Evolutionary conservation across 805 yeast genomes (phyloP).

Genomic region (Ogataea dorogensis): DNA sequence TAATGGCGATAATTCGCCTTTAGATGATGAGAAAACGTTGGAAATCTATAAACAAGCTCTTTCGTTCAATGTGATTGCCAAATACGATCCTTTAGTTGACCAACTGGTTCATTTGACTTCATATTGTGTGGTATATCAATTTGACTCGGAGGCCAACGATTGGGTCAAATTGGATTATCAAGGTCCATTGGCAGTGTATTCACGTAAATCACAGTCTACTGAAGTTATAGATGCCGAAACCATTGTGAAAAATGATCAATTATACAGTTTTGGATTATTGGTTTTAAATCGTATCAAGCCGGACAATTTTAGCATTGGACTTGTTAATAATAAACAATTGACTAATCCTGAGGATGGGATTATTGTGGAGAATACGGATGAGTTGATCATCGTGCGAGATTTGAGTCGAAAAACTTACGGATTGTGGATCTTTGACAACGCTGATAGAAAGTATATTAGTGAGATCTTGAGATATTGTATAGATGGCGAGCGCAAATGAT

Average conservation of each 20-base stretch:
- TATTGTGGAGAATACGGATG: constrained; percentile 68
- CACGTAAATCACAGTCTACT: constrained; percentile 18
- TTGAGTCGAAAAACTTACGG: constrained; percentile 72
- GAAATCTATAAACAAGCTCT: constrained; percentile 67
- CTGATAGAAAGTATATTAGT: constrained; percentile 59
- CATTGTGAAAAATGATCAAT: constrained; percentile 38
- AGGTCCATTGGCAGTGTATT: constrained; percentile 67
- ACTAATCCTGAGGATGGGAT: constrained; percentile 39
- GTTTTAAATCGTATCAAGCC: constrained; percentile 67
- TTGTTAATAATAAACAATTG: constrained; percentile 51
- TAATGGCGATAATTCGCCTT: constrained; percentile 30
- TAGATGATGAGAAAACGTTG: constrained; percentile 44
- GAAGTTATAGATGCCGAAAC: constrained; percentile 11
- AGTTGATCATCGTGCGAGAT: constrained; percentile 66
- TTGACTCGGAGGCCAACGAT: constrained; percentile 52
- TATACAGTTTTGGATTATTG: constrained; percentile 64
- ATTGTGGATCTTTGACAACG: constrained; percentile 71
- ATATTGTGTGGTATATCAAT: constrained; percentile 69
- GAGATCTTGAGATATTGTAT: constrained; percentile 36
- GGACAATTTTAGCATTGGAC: constrained; percentile 69
- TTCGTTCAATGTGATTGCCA: constrained; percentile 71
- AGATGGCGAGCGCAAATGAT: constrained; percentile 15
- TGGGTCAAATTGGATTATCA: constrained; percentile 72
- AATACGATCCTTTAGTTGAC: constrained; percentile 71
- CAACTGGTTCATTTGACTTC: constrained; percentile 68